Base-by-base conservation (phyloP, 1,284 basidiomycete species). In the Sutorius eximius region DNA sequence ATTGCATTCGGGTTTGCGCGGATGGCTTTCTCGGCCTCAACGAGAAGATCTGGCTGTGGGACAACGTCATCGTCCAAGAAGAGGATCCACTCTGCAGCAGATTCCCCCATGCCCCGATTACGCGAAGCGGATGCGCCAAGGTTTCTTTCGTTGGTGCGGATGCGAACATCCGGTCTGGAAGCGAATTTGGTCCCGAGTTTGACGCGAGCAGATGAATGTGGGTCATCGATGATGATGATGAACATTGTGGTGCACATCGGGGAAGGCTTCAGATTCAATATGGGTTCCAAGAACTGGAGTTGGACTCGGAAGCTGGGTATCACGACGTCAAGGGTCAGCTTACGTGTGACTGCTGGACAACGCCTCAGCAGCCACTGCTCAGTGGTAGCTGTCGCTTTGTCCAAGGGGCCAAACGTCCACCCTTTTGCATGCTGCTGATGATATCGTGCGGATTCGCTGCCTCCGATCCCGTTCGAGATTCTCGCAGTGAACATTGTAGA, bases 1-100 rank as follows among this genome's bases (percentile, higher is more conserved):
- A 77, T 77, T 1, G 81, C 81, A 6, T 71, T 57, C 0, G 78
- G 79, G 57, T 77, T 68, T 2, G 63, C 60, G 20, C 77, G 77
- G 33, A 84, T 83, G 34, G 56, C 66, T 38, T 73, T 73, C 65
- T 82, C 82, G 0, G 75, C 73, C 53, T 79, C 68, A 37, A 76
- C 22, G 13, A 85, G 72, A 18, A 85, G 59, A 60, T 82, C 64
- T 5, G 63, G 50, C n/a, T 68, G 59, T 0, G 82, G 81, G 1
- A 65, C 58, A 27, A 85, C 69, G 48, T 85, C 83, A 59, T 85
- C 84, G 56, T 86, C 82, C 27, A 86, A 70, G 66, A 85, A 86
- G 7, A 68, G 37, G 13, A 70, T 51, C 62, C 66, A 67, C 34
- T 70, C 68, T 15, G 62, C 65, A 8, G 61, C 57, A 15, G 64